Evolutionary conservation across 352 stramenopile species (phyloP), one percentile per base, ranked within the genome.

Genomic region (Pythium sp.): DNA sequence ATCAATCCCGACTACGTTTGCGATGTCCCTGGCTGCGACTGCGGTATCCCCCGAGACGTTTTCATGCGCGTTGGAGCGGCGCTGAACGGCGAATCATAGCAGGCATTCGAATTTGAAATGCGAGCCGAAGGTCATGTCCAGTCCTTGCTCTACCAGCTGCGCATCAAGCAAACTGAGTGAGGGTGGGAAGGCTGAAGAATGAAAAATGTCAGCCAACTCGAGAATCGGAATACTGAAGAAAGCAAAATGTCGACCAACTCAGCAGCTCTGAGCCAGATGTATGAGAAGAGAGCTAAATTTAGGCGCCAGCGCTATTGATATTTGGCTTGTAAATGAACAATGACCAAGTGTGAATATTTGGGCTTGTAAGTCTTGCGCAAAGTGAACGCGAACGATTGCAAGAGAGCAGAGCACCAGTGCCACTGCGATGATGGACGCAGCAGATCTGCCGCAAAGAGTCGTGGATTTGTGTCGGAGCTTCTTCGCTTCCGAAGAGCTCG

Each of bases 11-110:
- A 67, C 1, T 81, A 69, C 54, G 80, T 91, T 8, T 91, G 82
- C 65, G 80, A 85, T 68, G 74, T 84, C 4, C 70, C 77, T 18
- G 80, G 77, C 2, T 91, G 80, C 53, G 62, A 28, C 12, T 91
- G 82, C 24, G 82, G 79, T 4, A 86, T 91, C 47, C 80, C 82
- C 38, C 77, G 82, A 28, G 73, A 89, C 61, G 82, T 91, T 18
- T 89, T 89, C 41, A 58, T 84, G 18, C 78, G 82, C 15, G 77
- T 86, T 5, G 78, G 67, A 14, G 72, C 75, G 18, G 73, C 64
- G 18, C 59, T 90, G 24, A 90, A 90, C 55, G 80, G 81, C 22
- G 82, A 90, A 4, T 82, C 22, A 2, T 69, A 58, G 15, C 8
- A 11, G 34, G 15, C 15, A 61, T 41, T 18, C 15, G 55, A 9